Evolutionary conservation across 2,329 filamentous ascomycete species (phyloP).

Genomic region (Exserohilum turcica): DNA sequence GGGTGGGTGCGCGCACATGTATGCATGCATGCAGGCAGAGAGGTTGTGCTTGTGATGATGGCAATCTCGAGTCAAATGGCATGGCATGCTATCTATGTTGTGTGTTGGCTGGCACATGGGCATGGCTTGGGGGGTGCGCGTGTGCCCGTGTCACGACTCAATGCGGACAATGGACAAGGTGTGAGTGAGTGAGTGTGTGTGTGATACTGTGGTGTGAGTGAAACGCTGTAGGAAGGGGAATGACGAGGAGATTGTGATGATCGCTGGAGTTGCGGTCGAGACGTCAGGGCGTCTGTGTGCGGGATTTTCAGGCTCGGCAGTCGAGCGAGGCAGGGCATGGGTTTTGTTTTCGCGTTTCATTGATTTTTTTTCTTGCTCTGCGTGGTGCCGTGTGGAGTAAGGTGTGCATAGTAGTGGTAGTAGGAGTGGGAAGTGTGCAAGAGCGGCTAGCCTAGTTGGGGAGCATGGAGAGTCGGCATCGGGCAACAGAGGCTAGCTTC

Average conservation of each 20-base stretch:
- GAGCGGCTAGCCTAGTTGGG: background rate
- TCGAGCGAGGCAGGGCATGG: background rate
- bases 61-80: conserved; percentile 4
- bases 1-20: background rate
- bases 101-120: too few species aligned
- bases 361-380: conserved; percentile 6
- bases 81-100: conserved; percentile 1
- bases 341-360: background rate
- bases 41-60: background rate
- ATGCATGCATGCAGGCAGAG: background rate
- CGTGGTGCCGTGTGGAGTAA: conserved; percentile 1
- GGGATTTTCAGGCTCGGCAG: background rate
- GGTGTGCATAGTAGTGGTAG: too few species aligned
- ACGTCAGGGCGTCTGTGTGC: background rate
- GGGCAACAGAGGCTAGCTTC: conserved; percentile 9
- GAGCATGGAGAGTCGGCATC: conserved; percentile 1
- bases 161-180: background rate
- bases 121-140: too few species aligned
- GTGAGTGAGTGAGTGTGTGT: background rate
- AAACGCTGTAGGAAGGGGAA: conserved; percentile 3
- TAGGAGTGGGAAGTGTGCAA: too few species aligned
- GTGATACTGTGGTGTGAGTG: background rate
- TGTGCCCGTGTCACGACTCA: background rate
- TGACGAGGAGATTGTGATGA: conserved; percentile 13
- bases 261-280: background rate